These are phyloP conservation scores for Aspergillus hortae DNA, from an alignment of 2,329 filamentous ascomycete species.

Conservation along the genomic window DNA sequence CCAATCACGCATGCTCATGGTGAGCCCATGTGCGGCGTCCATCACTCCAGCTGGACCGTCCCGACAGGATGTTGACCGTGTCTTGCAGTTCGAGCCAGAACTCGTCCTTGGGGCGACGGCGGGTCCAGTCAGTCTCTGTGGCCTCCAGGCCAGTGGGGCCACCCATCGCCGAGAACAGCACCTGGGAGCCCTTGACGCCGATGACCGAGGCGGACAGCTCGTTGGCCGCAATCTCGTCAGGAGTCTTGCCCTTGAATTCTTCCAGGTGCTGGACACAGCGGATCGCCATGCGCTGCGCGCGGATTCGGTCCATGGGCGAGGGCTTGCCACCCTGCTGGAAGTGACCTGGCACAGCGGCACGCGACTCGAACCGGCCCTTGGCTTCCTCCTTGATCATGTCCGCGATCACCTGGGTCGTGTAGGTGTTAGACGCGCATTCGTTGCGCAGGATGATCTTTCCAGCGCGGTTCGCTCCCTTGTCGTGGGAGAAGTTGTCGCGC, in stretches of 20 bases:
- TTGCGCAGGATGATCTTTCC: constrained; percentile 96
- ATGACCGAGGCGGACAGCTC: constrained; percentile 76
- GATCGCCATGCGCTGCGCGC: constrained; percentile 86
- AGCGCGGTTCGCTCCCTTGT: constrained; percentile 82
- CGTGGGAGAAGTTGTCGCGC: constrained; percentile 76
- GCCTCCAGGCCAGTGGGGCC: constrained; percentile 65
- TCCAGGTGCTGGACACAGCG: constrained; percentile 93
- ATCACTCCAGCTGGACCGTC: constrained; percentile 51
- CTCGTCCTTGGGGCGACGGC: constrained; percentile 76
- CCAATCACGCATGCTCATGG: background rate
- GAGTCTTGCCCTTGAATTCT: constrained; percentile 63
- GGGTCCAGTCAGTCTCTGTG: constrained; percentile 87
- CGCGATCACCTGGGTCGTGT: constrained; percentile 88
- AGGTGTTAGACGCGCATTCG: constrained; percentile 86
- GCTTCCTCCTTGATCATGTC: constrained; percentile 95
- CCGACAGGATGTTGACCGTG: constrained; percentile 80
- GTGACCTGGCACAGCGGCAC: constrained; percentile 87
- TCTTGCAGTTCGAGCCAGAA: constrained; percentile 81
- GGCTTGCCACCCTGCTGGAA: constrained; percentile 93
- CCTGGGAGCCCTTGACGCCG: constrained; percentile 83
- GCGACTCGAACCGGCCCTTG: constrained; percentile 84
- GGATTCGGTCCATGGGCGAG: constrained; percentile 91
- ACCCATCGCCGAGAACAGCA: constrained; percentile 79
- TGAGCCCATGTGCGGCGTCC: constrained; percentile 12
- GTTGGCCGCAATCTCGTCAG: constrained; percentile 68